A percentile compares a stretch with the other conserved stretches of the same genome.
phyloP scores from a whole-genome alignment of 768 basidiomycete species.

The Leccinum rimulosum region DNA sequence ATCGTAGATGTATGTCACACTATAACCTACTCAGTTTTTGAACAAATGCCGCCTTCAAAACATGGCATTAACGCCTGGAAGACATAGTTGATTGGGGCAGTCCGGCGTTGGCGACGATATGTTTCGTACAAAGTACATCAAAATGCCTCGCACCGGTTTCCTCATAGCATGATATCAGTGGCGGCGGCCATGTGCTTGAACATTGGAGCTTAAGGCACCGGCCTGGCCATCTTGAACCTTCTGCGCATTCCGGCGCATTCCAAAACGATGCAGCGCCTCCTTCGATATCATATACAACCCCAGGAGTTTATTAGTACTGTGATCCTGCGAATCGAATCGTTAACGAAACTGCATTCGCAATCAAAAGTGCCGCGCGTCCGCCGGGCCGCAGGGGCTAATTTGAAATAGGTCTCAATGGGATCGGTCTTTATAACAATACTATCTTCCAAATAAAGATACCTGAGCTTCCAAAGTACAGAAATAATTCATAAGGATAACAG shows the following conservation, averaged over 20 bases:
- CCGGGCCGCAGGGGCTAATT: neutral
- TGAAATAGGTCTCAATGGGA: neutral
- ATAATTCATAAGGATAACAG: neutral
- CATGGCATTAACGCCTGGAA: neutral
- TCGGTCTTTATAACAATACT: neutral
- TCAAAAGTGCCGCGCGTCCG: neutral
- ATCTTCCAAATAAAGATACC: neutral
- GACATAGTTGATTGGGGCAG: neutral
- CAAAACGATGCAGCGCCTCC: too few relatives aligned
- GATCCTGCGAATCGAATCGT: too few relatives aligned
- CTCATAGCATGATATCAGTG: too few relatives aligned
- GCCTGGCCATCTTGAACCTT: too few relatives aligned
- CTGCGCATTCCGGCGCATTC: too few relatives aligned
- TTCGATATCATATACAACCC: too few relatives aligned
- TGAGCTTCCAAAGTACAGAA: neutral
- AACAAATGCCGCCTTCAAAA: neutral
- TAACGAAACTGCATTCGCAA: too few relatives aligned
- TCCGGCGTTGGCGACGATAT: neutral
- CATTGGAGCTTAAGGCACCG: too few relatives aligned
- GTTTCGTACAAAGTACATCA: neutral
- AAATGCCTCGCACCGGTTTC: too few relatives aligned
- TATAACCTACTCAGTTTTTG: neutral
- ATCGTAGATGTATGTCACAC: neutral
- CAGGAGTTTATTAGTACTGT: too few relatives aligned
- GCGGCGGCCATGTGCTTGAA: too few relatives aligned